Conservation (phyloP, 352 stramenopile genomes). For the Lagenidium giganteum region DNA sequence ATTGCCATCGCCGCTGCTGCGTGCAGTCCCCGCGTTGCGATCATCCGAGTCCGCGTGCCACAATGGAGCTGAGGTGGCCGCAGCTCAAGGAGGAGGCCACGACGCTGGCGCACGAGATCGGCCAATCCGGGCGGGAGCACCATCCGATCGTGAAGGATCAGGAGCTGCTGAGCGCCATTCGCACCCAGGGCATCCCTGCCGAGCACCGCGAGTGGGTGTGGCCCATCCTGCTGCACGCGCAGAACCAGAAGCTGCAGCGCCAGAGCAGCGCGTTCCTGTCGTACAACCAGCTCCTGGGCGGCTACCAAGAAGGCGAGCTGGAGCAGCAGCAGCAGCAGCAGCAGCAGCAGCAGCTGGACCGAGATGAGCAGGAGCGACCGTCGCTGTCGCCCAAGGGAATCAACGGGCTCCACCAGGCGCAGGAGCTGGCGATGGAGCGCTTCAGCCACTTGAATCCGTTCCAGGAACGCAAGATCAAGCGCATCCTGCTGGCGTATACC, state of each 20-base stretch:
- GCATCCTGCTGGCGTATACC: conserved; percentile 68
- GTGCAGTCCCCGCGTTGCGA: conserved; percentile 8
- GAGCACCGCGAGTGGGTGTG: conserved; percentile 79
- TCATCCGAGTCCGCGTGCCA: conserved; percentile 32
- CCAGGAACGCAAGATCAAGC: conserved; percentile 80
- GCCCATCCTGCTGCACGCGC: conserved; percentile 61
- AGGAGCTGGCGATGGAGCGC: conserved; percentile 74
- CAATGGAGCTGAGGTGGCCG: conserved; percentile 35
- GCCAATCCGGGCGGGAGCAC: conserved; percentile 55
- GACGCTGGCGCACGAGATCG: conserved; percentile 47
- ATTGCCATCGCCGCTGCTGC: too few relatives aligned
- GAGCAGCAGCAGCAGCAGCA: conserved; percentile 21
- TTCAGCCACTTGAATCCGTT: conserved; percentile 78
- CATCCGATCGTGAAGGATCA: conserved; percentile 49
- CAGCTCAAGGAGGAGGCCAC: conserved; percentile 56
- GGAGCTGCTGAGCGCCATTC: conserved; percentile 43
- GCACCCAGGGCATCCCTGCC: conserved; percentile 44
- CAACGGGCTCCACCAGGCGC: conserved; percentile 52
- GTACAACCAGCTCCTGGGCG: conserved; percentile 51
- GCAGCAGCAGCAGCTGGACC: conserved; percentile 4
- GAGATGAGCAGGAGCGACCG: too few relatives aligned
- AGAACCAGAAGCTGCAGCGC: conserved; percentile 58
- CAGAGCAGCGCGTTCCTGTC: conserved; percentile 34
- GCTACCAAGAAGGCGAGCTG: conserved; percentile 16
- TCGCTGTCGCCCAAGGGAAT: conserved; percentile 16